Base-by-base conservation (phyloP, 2,329 filamentous ascomycete species). In the Cladosporium cucumerinum region DNA sequence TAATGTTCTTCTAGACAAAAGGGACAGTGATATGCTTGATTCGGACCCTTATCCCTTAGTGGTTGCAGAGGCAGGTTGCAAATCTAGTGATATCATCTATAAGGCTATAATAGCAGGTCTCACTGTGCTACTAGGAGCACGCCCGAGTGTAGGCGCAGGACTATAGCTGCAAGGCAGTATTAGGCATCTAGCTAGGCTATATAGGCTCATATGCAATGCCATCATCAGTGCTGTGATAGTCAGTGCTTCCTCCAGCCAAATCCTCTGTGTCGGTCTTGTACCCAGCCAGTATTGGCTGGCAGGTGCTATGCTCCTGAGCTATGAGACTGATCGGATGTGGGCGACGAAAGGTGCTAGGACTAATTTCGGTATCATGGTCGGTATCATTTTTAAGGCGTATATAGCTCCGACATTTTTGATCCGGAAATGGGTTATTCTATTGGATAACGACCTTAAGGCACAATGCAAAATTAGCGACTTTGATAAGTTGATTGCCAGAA, bases 111-210 rank as follows among this genome's bases (percentile, higher is more conserved):
- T 65, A 1, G 77, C 68, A 0, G 84, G 82, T 2, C 0, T 88
- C 61, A 84, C 82, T 63, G 82, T 89, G 2, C 86, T 87, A 0
- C 72, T 89, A 3, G 87, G 87, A 2, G 72, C 85, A 28, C 84
- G 87, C 6, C 87, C 87, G 67, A 88, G 86, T 68, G 85, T 89
- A 28, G 87, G 87, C 2, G 82, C 85, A 0, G 87, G 87, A 0
- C 69, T 86, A 16, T 89, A 85, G 85, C 77, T 89, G 55, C 86
- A 89, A 77, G 87, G 87, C 48, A 86, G 87, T 61, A 86, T 89
- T 57, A 86, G 86, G 1, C 85, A 88, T 68, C 76, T 87, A n/a
- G 70, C 82, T 39, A 79, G 86, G 65, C 63, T 79, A 10, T 74
- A 86, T 67, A 86, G 87, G 1, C 84, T 89, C 14, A 67, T 85